Conservation (phyloP, 2,329 filamentous ascomycete species). For the Trichophyton benhamiae region DNA sequence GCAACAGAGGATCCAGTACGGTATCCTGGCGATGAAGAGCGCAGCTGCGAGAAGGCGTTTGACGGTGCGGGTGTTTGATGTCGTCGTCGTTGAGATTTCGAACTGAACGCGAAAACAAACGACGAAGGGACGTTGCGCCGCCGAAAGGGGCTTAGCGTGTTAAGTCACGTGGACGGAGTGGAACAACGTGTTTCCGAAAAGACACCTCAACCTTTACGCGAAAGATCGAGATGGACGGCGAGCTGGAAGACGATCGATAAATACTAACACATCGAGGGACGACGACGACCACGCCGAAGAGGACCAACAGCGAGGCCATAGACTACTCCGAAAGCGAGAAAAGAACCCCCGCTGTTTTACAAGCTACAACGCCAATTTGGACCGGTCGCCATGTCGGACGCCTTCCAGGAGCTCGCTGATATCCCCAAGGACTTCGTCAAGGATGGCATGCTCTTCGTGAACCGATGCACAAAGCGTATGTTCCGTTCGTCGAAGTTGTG, state of each 20-base stretch:
- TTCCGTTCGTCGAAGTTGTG: neutral
- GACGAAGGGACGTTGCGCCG: neutral
- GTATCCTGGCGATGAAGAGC: neutral
- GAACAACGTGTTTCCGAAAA: neutral
- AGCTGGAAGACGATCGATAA: too few relatives aligned
- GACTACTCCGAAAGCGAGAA: neutral
- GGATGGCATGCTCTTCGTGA: constrained; percentile 38
- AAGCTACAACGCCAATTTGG: neutral
- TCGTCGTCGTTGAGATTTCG: neutral
- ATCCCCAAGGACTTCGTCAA: constrained; percentile 44
- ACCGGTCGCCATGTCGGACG: constrained; percentile 40
- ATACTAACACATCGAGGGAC: neutral
- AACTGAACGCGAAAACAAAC: neutral
- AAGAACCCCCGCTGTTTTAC: neutral
- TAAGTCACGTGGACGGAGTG: neutral
- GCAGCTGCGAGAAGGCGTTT: neutral
- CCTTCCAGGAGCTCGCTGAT: constrained; percentile 49
- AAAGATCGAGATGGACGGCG: neutral
- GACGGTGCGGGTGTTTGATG: neutral
- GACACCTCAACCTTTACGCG: neutral
- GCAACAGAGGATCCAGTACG: neutral
- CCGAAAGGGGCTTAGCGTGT: neutral
- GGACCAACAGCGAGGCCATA: neutral
- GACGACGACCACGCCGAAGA: neutral
- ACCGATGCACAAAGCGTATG: constrained; percentile 38